A percentile compares a stretch with the other conserved stretches of the same genome.
Conservation (phyloP, 805 yeast genomes). For the Metschnikowia lunata region DNA sequence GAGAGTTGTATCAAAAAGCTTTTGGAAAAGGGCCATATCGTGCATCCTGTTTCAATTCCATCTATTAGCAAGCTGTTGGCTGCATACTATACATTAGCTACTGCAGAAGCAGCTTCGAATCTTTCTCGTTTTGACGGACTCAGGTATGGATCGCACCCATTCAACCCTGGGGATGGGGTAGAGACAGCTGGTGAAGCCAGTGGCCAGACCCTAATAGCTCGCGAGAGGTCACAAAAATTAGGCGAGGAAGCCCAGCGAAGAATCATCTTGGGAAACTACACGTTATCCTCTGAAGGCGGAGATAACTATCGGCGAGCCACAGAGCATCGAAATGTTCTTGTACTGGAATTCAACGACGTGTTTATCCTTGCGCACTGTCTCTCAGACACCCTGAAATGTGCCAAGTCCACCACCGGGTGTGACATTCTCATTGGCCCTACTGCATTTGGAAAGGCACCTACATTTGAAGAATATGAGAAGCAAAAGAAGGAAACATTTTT, state of each 20-base stretch:
- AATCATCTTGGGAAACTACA: constrained; percentile 80
- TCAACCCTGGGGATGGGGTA: constrained; percentile 19
- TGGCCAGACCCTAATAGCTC: constrained; percentile 18
- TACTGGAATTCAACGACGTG: constrained; percentile 59
- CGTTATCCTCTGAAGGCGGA: constrained; percentile 69
- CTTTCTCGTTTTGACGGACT: constrained; percentile 87
- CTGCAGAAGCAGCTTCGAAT: constrained; percentile 93
- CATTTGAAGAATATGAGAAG: constrained; percentile 39
- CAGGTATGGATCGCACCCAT: constrained; percentile 55
- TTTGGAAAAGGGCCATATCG: constrained; percentile 43
- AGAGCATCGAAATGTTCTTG: constrained; percentile 54
- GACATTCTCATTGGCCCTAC: constrained; percentile 80
- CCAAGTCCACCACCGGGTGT: constrained; percentile 25
- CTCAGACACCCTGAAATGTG: not conserved
- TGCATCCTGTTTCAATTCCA: constrained; percentile 69
- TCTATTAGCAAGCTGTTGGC: constrained; percentile 63
- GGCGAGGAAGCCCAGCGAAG: constrained; percentile 84
- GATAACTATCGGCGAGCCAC: constrained; percentile 79
- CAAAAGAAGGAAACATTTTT: constrained; percentile 40
- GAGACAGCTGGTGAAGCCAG: constrained; percentile 17
- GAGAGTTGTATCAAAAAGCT: constrained; percentile 41
- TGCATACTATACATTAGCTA: constrained; percentile 80
- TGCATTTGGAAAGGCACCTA: constrained; percentile 52
- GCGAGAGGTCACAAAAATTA: constrained; percentile 62
- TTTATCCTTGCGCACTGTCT: constrained; percentile 50